Conservation (phyloP, 1,139 yeast genomes). For the Trichomonascaceae sp. region DNA sequence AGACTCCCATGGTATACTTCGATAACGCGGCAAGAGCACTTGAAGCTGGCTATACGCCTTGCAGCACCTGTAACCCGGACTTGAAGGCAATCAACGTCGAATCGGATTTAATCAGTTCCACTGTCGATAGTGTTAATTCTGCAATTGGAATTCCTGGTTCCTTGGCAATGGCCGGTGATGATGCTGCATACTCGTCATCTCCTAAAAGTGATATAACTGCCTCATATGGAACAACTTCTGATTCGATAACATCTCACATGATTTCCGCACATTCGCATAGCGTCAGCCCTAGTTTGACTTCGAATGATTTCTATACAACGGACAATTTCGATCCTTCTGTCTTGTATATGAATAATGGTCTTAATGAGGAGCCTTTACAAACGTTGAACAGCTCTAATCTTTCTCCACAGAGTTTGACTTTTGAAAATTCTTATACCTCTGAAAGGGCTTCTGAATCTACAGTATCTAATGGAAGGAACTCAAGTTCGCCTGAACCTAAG, state of each 20-base stretch:
- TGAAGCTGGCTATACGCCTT: slow-evolving; percentile 43
- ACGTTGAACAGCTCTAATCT: background rate
- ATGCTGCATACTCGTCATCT: slow-evolving; percentile 12
- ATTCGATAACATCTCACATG: background rate
- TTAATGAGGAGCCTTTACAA: background rate
- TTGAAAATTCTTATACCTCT: background rate
- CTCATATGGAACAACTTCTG: background rate
- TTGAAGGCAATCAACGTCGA: slow-evolving; percentile 33
- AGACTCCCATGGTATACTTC: slow-evolving; percentile 53
- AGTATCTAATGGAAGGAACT: slow-evolving; percentile 9
- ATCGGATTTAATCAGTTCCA: slow-evolving; percentile 46
- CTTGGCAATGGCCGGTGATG: slow-evolving; percentile 11
- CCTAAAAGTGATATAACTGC: background rate
- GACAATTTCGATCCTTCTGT: background rate
- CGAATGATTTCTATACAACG: background rate
- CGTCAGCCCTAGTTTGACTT: background rate
- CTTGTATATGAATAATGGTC: background rate
- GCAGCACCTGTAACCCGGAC: slow-evolving; percentile 47
- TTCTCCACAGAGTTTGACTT: background rate
- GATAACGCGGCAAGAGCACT: slow-evolving; percentile 40
- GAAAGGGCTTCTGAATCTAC: slow-evolving; percentile 21
- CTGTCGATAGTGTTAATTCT: slow-evolving; percentile 54
- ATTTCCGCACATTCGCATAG: background rate
- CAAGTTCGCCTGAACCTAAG: background rate
- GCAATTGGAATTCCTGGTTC: slow-evolving; percentile 52